Conservation (phyloP, 805 yeast species). For the Debaryomyces prosopidis region DNA sequence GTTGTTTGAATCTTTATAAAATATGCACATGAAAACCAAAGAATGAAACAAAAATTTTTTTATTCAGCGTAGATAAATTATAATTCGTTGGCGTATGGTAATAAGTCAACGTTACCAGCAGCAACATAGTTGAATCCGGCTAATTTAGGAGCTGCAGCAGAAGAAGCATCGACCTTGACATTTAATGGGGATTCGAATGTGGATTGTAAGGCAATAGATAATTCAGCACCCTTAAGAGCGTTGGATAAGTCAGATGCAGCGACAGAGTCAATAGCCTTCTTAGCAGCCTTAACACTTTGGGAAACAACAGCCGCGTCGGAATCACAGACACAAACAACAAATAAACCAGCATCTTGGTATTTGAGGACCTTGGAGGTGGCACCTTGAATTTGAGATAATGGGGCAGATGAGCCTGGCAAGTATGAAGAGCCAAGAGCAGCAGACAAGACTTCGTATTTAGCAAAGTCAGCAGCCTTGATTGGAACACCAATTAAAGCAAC, state of each 20-base stretch:
- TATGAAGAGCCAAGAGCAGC: conserved; percentile 60
- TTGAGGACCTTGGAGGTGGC: conserved; percentile 56
- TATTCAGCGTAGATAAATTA: conserved; percentile 29
- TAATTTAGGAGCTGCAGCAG: conserved; percentile 39
- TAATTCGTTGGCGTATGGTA: conserved; percentile 90
- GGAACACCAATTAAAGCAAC: conserved; percentile 85
- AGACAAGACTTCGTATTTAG: conserved; percentile 68
- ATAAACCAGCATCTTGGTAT: conserved; percentile 80
- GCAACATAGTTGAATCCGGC: conserved; percentile 81
- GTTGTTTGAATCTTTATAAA: conserved; percentile 4
- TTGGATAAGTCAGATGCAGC: conserved; percentile 55
- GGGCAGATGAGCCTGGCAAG: conserved; percentile 56
- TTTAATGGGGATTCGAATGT: conserved; percentile 31
- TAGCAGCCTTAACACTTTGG: conserved; percentile 59
- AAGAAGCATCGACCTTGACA: conserved; percentile 33
- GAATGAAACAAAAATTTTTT: neutral
- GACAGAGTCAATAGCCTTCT: conserved; percentile 38
- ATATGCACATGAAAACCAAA: conserved; percentile 6
- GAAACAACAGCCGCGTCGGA: conserved; percentile 58
- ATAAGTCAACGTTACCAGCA: conserved; percentile 80
- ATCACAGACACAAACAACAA: conserved; percentile 68
- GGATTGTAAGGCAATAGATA: conserved; percentile 43
- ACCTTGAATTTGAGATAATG: conserved; percentile 48
- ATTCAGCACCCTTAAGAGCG: conserved; percentile 45
- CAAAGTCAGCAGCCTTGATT: conserved; percentile 59